A percentile compares a stretch with the other conserved stretches of the same genome.
Evolutionary conservation across 225 moss, liverwort and hornwort species (phyloP).

Genomic region (Neckera pumila): DNA sequence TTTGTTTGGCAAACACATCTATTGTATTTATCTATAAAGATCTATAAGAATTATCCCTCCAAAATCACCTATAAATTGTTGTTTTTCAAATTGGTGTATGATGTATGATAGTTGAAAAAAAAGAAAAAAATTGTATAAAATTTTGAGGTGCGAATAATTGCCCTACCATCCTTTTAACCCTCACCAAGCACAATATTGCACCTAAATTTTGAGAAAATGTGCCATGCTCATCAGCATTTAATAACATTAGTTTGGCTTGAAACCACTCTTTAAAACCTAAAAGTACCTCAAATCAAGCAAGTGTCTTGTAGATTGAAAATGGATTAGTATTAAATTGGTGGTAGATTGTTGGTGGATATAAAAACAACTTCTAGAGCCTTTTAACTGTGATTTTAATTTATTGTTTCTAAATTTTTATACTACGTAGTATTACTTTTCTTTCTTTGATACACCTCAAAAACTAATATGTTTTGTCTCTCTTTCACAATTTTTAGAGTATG

Average conservation of each 20-base stretch:
- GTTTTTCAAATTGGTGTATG: not conserved
- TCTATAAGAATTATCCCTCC: no score
- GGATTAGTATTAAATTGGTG: not conserved
- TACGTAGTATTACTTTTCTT: not conserved
- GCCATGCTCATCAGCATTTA: not conserved
- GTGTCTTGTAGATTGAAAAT: not conserved
- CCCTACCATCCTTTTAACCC: not conserved
- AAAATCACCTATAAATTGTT: rapidly evolving
- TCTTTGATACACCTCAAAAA: not conserved
- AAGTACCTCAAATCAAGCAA: not conserved
- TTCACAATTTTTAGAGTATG: not conserved
- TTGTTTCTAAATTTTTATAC: no score
- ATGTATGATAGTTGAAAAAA: not conserved
- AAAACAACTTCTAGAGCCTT: rapidly evolving
- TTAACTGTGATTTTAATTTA: not conserved
- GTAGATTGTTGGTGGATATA: not conserved
- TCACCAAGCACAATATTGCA: rapidly evolving
- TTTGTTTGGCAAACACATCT: not conserved
- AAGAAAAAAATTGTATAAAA: rapidly evolving
- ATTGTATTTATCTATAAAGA: rapidly evolving
- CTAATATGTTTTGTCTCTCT: not conserved
- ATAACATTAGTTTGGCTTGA: not conserved
- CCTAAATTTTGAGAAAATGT: rapidly evolving
- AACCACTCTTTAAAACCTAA: rapidly evolving
- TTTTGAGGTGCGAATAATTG: not conserved